Percentiles rank a stretch among this genome's conserved stretches.
Conservation (phyloP, 1,284 basidiomycete genomes). For the Tilletia indica region DNA sequence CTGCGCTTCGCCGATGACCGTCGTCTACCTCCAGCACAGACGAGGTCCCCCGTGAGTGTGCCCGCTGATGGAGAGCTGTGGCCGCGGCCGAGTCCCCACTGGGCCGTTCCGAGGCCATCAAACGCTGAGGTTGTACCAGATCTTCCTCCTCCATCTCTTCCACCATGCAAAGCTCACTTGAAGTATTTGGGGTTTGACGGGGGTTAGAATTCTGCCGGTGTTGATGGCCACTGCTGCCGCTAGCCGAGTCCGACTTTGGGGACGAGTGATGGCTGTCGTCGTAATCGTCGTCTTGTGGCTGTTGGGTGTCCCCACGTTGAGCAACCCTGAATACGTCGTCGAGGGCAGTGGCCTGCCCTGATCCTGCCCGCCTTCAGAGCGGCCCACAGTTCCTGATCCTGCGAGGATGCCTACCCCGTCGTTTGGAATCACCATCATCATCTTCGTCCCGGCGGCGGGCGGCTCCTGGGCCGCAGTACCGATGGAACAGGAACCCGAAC, state of each 20-base stretch:
- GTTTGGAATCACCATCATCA: background rate
- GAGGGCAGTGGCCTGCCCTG: constrained; percentile 5
- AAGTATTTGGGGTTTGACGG: background rate
- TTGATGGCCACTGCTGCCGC: constrained; percentile 1
- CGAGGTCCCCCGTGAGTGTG: background rate
- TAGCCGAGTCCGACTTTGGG: background rate
- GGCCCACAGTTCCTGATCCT: background rate
- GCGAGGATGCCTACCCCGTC: background rate
- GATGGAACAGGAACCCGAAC: background rate
- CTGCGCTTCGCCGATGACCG: background rate
- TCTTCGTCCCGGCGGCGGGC: background rate
- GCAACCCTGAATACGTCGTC: background rate
- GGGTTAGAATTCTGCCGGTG: background rate
- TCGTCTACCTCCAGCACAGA: background rate
- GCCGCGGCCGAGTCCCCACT: too few species aligned
- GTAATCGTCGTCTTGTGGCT: background rate
- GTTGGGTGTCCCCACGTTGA: background rate
- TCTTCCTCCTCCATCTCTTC: background rate
- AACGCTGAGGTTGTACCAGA: background rate
- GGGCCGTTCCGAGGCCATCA: background rate
- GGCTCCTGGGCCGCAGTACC: background rate
- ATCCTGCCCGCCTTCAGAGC: background rate
- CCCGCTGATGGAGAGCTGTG: too few species aligned
- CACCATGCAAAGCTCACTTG: background rate
- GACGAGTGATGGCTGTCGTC: background rate